These are phyloP conservation scores for Ascochyta koolunga DNA, from an alignment of 2,329 filamentous ascomycete species.

Conservation along the genomic window DNA sequence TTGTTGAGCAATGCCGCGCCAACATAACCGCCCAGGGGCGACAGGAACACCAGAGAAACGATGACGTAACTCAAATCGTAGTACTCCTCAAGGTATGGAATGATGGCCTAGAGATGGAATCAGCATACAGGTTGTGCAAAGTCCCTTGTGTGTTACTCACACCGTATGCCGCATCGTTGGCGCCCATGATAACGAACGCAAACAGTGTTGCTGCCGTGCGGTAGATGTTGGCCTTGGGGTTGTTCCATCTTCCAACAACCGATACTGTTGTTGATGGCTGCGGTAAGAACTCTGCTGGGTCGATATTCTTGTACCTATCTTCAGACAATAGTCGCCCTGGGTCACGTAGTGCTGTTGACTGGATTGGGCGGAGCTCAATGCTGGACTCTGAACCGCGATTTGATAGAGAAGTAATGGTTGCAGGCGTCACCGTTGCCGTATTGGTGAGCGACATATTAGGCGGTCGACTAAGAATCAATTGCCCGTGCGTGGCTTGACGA, in stretches of 20 bases:
- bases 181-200: constrained; percentile 66
- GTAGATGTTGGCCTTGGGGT: constrained; percentile 61
- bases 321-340: constrained; percentile 3
- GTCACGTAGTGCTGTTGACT: constrained; percentile 1
- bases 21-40: constrained; percentile 68
- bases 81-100: constrained; percentile 60
- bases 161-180: constrained; percentile 69
- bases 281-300: constrained; percentile 46
- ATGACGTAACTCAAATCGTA: constrained; percentile 65
- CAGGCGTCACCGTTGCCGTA: constrained; percentile 10
- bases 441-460: constrained; percentile 16
- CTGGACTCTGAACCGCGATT: constrained; percentile 1
- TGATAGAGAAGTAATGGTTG: background rate
- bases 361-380: constrained; percentile 15
- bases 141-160: constrained; percentile 47
- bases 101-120: constrained; percentile 10
- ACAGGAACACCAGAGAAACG: constrained; percentile 68
- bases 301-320: constrained; percentile 16
- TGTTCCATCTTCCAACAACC: constrained; percentile 65
- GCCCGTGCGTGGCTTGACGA: too few relatives aligned
- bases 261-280: constrained; percentile 51
- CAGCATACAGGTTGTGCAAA: background rate
- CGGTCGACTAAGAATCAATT: background rate
- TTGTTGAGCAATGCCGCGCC: constrained; percentile 67
- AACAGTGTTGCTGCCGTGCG: constrained; percentile 64